Base-by-base conservation (phyloP, 2,329 filamentous ascomycete species). In the Trichoderma semiorbis region DNA sequence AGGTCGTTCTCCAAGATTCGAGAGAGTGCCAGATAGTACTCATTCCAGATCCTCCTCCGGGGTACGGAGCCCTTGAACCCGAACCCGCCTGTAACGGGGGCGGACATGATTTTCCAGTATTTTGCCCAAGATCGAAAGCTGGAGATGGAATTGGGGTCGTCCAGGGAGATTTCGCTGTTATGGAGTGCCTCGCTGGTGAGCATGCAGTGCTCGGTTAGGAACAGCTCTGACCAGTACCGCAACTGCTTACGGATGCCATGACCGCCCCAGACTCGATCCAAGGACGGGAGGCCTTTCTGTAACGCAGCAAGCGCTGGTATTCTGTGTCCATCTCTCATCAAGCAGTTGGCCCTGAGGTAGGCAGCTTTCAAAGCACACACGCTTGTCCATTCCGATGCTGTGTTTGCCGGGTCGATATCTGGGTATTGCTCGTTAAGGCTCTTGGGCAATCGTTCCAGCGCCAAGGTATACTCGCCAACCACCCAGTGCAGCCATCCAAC, bases 401-500 rank as follows among this genome's bases (percentile, higher is more conserved):
- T 83, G 10, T 85, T 84, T n/a, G 83, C 80, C n/a, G 83, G 82
- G 61, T 87, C 85, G 70, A 90, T 80, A 50, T 84, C 83, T 32
- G 86, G 80, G 72, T 89, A 83, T 36, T 88, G 86, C 58, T 85
- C 83, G 61, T 87, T 86, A 65, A 93, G 85, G 74, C 89, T 87
- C 72, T 85, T 85, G 5, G 93, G 93, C 16, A 97, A 83, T 71
- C 85, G 87, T 43, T 83, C 83, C 55, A 88, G 81, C 47, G 91
- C 91, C 55, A 89, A 80, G 1, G 83, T 84, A 74, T 92, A 92
- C 75, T 97, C 92, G 39, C 89, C 90, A 68, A 92, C 81, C 10
- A 90, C 88, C 89, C 93, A 97, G 78, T 97, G 90, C 76, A 97
- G 85, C 92, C 94, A 97, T 69, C 91, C 94, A 58, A 95, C 81